Percentiles rank a stretch among this genome's conserved stretches.
Evolutionary conservation across 495 filamentous ascomycete genomes (phyloP).

Genomic region (Chaetomium tenue): DNA sequence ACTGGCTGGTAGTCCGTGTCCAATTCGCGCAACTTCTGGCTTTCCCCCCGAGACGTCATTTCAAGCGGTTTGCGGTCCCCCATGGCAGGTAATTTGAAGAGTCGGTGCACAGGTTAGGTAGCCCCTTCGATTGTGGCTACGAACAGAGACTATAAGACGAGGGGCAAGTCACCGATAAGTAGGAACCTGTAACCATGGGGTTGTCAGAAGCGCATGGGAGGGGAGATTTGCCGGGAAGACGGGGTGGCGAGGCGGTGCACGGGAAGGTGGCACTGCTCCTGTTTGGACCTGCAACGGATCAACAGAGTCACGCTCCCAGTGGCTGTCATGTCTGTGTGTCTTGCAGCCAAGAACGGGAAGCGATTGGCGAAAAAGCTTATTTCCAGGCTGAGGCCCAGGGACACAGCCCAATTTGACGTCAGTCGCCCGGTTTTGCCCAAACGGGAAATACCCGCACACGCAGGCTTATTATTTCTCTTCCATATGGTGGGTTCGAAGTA

Average conservation of each 20-base stretch:
- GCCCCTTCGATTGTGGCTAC: no score
- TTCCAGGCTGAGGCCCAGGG: not conserved
- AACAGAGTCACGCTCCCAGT: not conserved
- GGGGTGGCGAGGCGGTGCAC: not conserved
- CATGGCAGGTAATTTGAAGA: not conserved
- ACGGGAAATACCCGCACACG: no score
- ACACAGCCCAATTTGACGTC: not conserved
- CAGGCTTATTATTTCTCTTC: no score
- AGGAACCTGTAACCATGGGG: no score
- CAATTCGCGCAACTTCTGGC: not conserved
- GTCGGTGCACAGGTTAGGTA: not conserved
- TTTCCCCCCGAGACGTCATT: not conserved
- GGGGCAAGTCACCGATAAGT: no score
- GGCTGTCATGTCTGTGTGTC: not conserved
- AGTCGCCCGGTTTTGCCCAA: no score
- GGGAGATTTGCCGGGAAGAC: no score
- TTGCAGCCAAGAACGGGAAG: constrained; percentile 7
- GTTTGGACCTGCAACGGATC: not conserved
- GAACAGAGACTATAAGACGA: no score
- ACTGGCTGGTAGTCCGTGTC: constrained; percentile 29
- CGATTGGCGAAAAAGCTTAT: constrained; percentile 19
- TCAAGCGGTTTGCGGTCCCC: constrained; percentile 9
- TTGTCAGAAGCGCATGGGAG: no score
- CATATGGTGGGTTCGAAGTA: no score
- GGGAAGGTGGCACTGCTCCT: not conserved